These are phyloP conservation scores for Colletotrichum tropicicola DNA, from an alignment of 2,329 filamentous ascomycete genomes.

Conservation along the genomic window DNA sequence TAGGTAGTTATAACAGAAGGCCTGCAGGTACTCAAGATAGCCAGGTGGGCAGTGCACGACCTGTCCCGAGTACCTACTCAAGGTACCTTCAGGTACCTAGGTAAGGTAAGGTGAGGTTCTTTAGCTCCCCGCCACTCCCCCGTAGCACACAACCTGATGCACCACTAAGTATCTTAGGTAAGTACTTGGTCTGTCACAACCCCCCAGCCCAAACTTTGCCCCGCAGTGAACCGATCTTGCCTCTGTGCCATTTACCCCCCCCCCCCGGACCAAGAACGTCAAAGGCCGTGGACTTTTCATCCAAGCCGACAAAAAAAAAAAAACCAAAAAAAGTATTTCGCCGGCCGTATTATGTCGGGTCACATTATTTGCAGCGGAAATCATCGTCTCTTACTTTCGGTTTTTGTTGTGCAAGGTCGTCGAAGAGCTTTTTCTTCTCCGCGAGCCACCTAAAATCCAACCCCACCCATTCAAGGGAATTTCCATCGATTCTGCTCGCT, in stretches of 20 bases:
- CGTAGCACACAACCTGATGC: no score
- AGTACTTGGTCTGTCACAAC: not conserved
- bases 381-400: not conserved
- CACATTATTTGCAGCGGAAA: not conserved
- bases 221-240: slow-evolving; percentile 22
- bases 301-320: not conserved
- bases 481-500: slow-evolving; percentile 13
- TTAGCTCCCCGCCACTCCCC: no score
- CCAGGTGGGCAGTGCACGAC: no score
- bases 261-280: not conserved
- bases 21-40: no score
- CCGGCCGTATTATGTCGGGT: slow-evolving; percentile 24
- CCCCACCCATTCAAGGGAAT: slow-evolving; percentile 23
- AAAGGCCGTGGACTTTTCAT: not conserved
- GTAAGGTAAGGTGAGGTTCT: no score
- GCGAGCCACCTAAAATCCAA: slow-evolving; percentile 1
- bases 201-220: slow-evolving; percentile 12
- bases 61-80: no score
- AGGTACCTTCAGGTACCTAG: no score
- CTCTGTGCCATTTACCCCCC: not conserved
- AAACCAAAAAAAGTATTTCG: no score
- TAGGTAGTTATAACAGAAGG: no score
- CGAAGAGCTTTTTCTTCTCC: not conserved
- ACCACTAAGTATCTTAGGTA: no score
- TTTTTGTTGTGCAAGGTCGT: slow-evolving; percentile 1